Evolutionary conservation across 345 rosid species (phyloP), one percentile per base, ranked within the genome.

Genomic region (Aquilaria yunnanensis): DNA sequence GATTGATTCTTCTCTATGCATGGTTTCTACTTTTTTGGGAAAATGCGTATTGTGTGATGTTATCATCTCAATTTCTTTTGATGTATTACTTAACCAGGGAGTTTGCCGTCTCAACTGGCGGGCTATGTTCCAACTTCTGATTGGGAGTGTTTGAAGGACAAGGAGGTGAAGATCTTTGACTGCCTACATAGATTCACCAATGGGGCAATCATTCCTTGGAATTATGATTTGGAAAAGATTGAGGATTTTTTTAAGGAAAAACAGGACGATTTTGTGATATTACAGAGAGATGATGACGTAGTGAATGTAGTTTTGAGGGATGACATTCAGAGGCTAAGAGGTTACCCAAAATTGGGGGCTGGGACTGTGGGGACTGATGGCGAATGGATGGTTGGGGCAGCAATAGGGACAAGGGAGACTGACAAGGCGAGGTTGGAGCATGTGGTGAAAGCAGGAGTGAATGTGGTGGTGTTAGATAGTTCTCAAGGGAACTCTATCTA

Each of bases 321-420:
- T 43, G 99, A 85, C 67, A 74, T 93, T 48, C 84, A 82, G 78
- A 90, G 85, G 65, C 71, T 86, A n/a, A 83, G 76, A 65, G 85
- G 84, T 5, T 86, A 77, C 68, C 96, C 99, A 2, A 90, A 77
- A 70, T 61, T 86, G 63, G 87, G 86, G 13, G 68, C 74, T 31
- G 89, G 90, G 47, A 80, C 90, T 0, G 67, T 93, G 10, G 95
- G 95, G 30, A n/a, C 76, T 4, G 92, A 88, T 29, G 94, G 96
- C 43, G 73, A 78, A 74, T 87, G 91, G 91, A 85, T 92, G 96
- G 98, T 93, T 3, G 96, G 98, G 63, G 98, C 94, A 0, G 85
- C 97, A 0, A 74, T 88, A 9, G 97, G 98, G 67, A 93, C 97
- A 0, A 78, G 98, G 70, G 96, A 84, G 14, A 71, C 85, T 0